Conservation (phyloP, 768 basidiomycete genomes). For the Termitomyces sp. region DNA sequence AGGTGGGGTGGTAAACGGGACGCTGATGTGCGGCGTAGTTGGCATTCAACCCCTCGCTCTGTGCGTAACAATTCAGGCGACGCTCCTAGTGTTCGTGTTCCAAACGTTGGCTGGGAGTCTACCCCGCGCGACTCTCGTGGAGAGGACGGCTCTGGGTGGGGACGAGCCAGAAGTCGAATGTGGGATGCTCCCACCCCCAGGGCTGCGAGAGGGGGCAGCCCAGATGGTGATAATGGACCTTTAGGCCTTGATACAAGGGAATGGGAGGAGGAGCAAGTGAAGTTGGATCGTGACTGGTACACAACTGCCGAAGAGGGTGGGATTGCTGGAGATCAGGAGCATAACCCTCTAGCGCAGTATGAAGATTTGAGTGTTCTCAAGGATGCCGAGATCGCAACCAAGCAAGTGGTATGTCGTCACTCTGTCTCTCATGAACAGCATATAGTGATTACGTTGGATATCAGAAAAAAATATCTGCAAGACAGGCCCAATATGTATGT, state of each 20-base stretch:
- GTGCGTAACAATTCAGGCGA: conserved; percentile 40
- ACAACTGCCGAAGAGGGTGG: conserved; percentile 86
- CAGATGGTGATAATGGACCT: conserved; percentile 63
- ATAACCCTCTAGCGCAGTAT: conserved; percentile 90
- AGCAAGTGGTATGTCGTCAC: conserved; percentile 56
- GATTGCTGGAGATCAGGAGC: conserved; percentile 85
- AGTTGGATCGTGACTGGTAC: conserved; percentile 96
- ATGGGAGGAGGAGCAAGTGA: conserved; percentile 97
- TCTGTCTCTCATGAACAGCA: not conserved
- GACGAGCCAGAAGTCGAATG: conserved; percentile 45
- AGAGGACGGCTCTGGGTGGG: conserved; percentile 66
- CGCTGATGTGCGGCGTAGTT: conserved; percentile 29
- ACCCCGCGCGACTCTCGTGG: conserved; percentile 65
- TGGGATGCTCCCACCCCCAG: conserved; percentile 90
- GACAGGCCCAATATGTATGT: conserved; percentile 94
- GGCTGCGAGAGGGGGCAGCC: conserved; percentile 60
- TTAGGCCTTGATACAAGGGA: conserved; percentile 74
- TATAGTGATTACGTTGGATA: conserved; percentile 12
- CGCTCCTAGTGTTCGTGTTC: conserved; percentile 83
- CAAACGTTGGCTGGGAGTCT: conserved; percentile 92
- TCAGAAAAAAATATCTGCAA: conserved; percentile 86
- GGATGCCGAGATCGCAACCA: conserved; percentile 71
- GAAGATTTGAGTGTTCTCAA: conserved; percentile 76
- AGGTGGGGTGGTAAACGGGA: conserved; percentile 46
- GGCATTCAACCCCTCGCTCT: conserved; percentile 64